Percentiles rank a stretch among this genome's conserved stretches.
These are phyloP conservation scores for Hibiscus trionum DNA, from an alignment of 345 rosid species.

Conservation along the genomic window DNA sequence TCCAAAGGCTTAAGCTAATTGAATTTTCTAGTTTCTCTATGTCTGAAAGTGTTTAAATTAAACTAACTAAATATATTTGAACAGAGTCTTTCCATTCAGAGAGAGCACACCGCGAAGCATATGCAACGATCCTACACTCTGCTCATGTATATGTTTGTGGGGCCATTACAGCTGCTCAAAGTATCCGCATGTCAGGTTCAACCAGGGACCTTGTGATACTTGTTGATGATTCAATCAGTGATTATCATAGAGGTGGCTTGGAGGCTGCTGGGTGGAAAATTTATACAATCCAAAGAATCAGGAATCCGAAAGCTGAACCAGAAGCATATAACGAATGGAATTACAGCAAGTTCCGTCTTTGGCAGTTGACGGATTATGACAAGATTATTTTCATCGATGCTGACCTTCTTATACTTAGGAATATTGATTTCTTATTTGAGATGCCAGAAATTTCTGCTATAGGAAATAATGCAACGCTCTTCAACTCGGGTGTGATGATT, in stretches of 20 bases:
- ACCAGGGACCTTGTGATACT: constrained; percentile 81
- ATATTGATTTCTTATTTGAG: constrained; percentile 82
- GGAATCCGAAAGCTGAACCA: constrained; percentile 71
- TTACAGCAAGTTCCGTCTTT: constrained; percentile 89
- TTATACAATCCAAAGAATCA: constrained; percentile 62
- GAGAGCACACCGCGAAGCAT: constrained; percentile 60
- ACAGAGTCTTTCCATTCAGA: constrained; percentile 67
- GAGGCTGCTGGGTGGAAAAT: constrained; percentile 87
- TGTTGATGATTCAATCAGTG: constrained; percentile 65
- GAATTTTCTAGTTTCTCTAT: not conserved
- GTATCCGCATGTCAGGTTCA: constrained; percentile 87
- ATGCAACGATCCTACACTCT: constrained; percentile 83
- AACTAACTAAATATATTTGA: constrained; percentile 8
- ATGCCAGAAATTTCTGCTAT: constrained; percentile 82
- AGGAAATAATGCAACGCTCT: constrained; percentile 71
- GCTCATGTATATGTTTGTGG: constrained; percentile 82
- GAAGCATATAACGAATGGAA: constrained; percentile 89
- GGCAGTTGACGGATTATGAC: constrained; percentile 79
- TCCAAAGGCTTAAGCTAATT: not conserved
- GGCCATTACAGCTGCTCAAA: constrained; percentile 85
- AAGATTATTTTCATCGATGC: constrained; percentile 91
- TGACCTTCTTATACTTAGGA: constrained; percentile 77
- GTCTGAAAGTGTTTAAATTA: not conserved
- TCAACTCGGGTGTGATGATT: constrained; percentile 88
- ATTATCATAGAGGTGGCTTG: constrained; percentile 64